Evolutionary conservation across 441 rosid species (phyloP), one percentile per base, ranked within the genome.

Genomic region (Pelargonium fulgidum): DNA sequence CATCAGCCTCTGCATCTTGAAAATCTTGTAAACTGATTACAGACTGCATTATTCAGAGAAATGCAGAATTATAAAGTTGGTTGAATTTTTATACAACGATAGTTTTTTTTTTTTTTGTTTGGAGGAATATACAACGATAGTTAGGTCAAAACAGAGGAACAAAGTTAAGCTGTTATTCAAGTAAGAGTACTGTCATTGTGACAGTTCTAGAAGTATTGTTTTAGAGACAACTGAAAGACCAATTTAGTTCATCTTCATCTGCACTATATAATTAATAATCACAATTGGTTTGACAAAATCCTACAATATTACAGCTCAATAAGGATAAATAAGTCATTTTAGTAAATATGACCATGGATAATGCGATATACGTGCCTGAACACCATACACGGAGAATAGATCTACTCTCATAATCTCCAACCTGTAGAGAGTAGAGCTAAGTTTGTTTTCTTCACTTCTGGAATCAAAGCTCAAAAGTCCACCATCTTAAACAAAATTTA

Each of bases 1-100:
- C 70, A 79, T 89, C 97, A 52, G 96, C 89, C 74, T 93, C 98
- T 0, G 96, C 97, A 76, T 88, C 97, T 82, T 88, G 92, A 82
- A 89, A 89, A 75, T 91, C 93, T 80, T 85, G 83, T 80, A 89
- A 78, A 71, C 80, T 80, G 76, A 93, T 80, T 50, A 70, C 68
- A 68, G 81, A 80, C 98, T 89, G 90, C 73, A 75, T 59, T 26
- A 75, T 33, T 59, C 67, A 78, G 76, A 62, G 33, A 65, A 62
- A 78, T 54, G 42, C 19, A 73, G 29, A 70, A 63, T 78, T 68
- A 65, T 14, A 56, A 47, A 48, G 13, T 9, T 7, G 12, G 13
- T 14, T 13, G 45, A 48, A 42, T 26, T 63, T 50, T 58, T 52
- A 52, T 13, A 52, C 16, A 59, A 22, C 54, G 69, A 65, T 11